A percentile compares a stretch with the other conserved stretches of the same genome.
phyloP scores from a whole-genome alignment of 2,329 filamentous ascomycete species.

The Aspergillus thermomutatus region DNA sequence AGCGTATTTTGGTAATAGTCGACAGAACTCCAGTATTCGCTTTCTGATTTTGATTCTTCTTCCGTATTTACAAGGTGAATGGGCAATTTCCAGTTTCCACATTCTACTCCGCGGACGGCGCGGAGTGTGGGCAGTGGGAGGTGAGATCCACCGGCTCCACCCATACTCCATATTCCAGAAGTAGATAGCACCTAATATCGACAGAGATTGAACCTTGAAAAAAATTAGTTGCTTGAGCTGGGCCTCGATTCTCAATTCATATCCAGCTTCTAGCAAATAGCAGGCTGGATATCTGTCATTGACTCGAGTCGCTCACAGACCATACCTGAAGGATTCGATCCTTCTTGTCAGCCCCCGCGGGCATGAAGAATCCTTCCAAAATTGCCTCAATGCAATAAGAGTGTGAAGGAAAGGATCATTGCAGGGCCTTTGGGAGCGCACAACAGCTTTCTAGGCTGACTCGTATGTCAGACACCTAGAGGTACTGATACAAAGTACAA shows the following conservation, averaged over 20 bases:
- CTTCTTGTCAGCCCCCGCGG: not conserved
- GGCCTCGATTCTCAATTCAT: not conserved
- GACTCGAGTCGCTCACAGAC: too few relatives aligned
- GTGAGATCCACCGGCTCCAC: not conserved
- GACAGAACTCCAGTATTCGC: not conserved
- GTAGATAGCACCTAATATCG: not conserved
- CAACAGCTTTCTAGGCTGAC: not conserved
- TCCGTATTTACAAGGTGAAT: not conserved
- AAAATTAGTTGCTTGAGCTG: not conserved
- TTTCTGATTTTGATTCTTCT: not conserved
- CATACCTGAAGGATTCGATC: not conserved
- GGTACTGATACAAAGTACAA: not conserved
- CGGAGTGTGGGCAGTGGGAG: not conserved
- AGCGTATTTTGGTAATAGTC: not conserved
- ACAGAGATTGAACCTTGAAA: not conserved
- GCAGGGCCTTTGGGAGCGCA: not conserved
- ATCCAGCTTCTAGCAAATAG: not conserved
- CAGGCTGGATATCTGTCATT: not conserved
- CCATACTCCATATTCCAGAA: not conserved
- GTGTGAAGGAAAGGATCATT: constrained; percentile 1
- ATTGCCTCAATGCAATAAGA: not conserved
- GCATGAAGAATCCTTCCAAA: constrained; percentile 1
- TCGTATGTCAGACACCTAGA: not conserved
- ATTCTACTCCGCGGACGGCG: not conserved
- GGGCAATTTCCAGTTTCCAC: not conserved